Evolutionary conservation across 2,329 filamentous ascomycete genomes (phyloP).

Genomic region (Cladosporium sp.): DNA sequence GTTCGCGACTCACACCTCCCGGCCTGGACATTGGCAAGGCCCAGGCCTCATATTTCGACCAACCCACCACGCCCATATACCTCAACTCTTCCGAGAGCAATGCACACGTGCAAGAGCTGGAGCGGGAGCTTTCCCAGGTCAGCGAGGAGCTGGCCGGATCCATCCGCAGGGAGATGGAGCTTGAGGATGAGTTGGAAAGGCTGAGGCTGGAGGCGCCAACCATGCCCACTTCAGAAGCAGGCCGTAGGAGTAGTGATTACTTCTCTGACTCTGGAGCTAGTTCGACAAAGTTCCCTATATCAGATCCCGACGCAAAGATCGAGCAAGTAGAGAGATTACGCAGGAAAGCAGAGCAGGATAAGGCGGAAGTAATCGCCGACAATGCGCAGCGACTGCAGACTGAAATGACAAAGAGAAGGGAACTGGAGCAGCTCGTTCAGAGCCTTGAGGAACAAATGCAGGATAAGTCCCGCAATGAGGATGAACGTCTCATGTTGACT

Average conservation of each 20-base stretch:
- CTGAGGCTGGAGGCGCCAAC: slow-evolving; percentile 70
- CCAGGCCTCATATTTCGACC: slow-evolving; percentile 45
- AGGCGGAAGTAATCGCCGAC: slow-evolving; percentile 78
- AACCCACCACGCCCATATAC: slow-evolving; percentile 43
- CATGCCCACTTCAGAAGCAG: slow-evolving; percentile 42
- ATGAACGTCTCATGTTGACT: slow-evolving; percentile 36
- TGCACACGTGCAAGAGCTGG: slow-evolving; percentile 75
- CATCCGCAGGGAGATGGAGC: slow-evolving; percentile 90
- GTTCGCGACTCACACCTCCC: slow-evolving; percentile 37
- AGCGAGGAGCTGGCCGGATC: slow-evolving; percentile 88
- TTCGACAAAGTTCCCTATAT: slow-evolving; percentile 69
- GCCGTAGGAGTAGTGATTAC: slow-evolving; percentile 88
- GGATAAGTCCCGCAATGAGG: slow-evolving; percentile 42
- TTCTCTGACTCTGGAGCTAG: slow-evolving; percentile 94
- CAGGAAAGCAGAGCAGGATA: slow-evolving; percentile 82
- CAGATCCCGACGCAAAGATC: slow-evolving; percentile 51
- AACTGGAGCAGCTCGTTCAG: slow-evolving; percentile 78
- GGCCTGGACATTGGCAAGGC: slow-evolving; percentile 49
- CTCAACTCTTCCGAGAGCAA: slow-evolving; percentile 27
- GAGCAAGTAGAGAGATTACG: slow-evolving; percentile 79
- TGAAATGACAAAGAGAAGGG: slow-evolving; percentile 69
- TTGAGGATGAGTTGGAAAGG: slow-evolving; percentile 88
- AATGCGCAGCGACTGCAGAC: slow-evolving; percentile 83
- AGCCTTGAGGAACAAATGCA: slow-evolving; percentile 74
- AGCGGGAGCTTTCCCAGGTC: slow-evolving; percentile 90